phyloP scores from a whole-genome alignment of 176 grass and related monocot genomes.

The Echinochloa phyllopogon region DNA sequence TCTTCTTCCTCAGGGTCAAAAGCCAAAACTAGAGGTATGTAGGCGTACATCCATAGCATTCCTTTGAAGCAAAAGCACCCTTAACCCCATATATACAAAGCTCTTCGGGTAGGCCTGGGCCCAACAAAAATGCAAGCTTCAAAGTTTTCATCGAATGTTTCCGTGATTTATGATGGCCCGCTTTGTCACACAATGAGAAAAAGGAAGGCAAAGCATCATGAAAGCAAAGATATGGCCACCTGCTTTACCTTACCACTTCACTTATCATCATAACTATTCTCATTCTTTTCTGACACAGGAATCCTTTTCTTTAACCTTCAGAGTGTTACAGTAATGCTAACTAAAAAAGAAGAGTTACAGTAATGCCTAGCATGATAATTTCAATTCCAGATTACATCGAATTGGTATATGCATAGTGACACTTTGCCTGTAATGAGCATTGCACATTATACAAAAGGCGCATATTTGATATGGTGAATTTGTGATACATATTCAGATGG shows the following conservation, averaged over 20 bases:
- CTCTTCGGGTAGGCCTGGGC: background rate
- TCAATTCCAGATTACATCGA: background rate
- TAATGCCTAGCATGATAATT: background rate
- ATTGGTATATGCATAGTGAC: background rate
- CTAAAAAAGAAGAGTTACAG: background rate
- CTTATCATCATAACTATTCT: background rate
- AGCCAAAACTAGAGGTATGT: slow-evolving; percentile 2
- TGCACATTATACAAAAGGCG: background rate
- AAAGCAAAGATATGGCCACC: slow-evolving; percentile 32
- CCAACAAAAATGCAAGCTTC: background rate
- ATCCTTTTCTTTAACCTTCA: background rate
- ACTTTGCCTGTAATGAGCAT: background rate
- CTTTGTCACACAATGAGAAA: background rate
- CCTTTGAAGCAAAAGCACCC: background rate
- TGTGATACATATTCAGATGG: background rate
- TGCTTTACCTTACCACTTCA: slow-evolving; percentile 27
- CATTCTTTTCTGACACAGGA: background rate
- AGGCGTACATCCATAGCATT: background rate
- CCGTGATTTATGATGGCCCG: background rate
- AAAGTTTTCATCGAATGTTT: slow-evolving; percentile 25
- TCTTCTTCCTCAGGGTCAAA: background rate
- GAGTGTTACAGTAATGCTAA: background rate
- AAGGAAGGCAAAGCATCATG: slow-evolving; percentile 2
- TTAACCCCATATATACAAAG: background rate
- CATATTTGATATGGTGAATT: background rate